Conservation (phyloP, 73 alveolate genomes). For the Paramecium primaurelia region DNA sequence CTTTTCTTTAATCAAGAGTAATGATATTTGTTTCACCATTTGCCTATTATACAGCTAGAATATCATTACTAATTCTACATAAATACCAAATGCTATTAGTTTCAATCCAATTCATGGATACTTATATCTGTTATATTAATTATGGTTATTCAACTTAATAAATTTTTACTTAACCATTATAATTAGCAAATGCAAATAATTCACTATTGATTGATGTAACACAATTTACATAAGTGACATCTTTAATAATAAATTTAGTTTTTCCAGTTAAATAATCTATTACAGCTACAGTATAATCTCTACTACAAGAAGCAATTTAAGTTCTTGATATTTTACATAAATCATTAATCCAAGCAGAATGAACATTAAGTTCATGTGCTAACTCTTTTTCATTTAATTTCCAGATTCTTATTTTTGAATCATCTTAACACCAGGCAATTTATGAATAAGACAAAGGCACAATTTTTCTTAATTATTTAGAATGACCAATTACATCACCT, state of each 20-base stretch:
- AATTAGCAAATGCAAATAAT: constrained; percentile 21
- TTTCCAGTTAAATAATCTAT: background rate
- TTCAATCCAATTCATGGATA: background rate
- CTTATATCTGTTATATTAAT: background rate
- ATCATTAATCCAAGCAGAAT: constrained; percentile 47
- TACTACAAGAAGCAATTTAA: constrained; percentile 34
- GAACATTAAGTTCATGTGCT: constrained; percentile 24
- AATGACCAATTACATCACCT: constrained; percentile 41
- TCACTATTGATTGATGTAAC: background rate
- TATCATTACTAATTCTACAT: background rate
- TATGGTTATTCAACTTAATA: background rate
- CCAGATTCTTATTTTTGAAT: constrained; percentile 40
- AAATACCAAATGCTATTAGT: background rate
- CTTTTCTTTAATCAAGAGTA: background rate
- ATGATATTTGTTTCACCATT: background rate
- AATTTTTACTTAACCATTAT: constrained; percentile 27
- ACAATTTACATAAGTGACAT: constrained; percentile 33
- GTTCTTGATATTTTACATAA: constrained; percentile 2
- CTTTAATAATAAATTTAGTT: constrained; percentile 11
- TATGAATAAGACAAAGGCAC: background rate
- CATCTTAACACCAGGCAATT: constrained; percentile 43
- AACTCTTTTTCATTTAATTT: background rate
- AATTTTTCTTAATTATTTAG: constrained; percentile 19
- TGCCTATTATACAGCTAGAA: background rate
- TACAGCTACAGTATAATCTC: constrained; percentile 48